Evolutionary conservation across 495 filamentous ascomycete genomes (phyloP).

Genomic region (Amorphotheca resinae): DNA sequence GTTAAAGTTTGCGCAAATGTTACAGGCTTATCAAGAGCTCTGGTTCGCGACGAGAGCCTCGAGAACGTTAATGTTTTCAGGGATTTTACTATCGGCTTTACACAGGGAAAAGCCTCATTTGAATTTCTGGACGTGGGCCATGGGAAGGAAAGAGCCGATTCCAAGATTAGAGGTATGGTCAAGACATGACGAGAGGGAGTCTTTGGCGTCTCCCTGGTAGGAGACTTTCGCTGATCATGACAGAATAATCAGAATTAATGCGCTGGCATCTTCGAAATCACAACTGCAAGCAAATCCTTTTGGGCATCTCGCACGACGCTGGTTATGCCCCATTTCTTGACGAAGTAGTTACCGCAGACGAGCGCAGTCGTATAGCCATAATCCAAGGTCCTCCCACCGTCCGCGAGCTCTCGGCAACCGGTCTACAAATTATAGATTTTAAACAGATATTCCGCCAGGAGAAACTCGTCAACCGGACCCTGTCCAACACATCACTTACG

Average conservation of each 20-base stretch:
- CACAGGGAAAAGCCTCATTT: slow-evolving; percentile 53
- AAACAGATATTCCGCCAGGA: slow-evolving; percentile 53
- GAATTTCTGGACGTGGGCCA: slow-evolving; percentile 66
- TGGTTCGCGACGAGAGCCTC: slow-evolving; percentile 46
- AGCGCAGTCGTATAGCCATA: slow-evolving; percentile 49
- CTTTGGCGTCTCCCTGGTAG: neutral
- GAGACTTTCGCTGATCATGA: slow-evolving; percentile 11
- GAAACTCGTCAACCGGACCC: slow-evolving; percentile 32
- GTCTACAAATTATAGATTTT: slow-evolving; percentile 48
- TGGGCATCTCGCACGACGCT: slow-evolving; percentile 68
- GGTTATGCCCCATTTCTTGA: slow-evolving; percentile 61
- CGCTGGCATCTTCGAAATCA: slow-evolving; percentile 51
- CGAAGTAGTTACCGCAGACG: slow-evolving; percentile 41
- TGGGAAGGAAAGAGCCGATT: slow-evolving; percentile 55
- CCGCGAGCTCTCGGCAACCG: slow-evolving; percentile 44
- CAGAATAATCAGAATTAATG: slow-evolving; percentile 41
- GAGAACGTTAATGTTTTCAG: slow-evolving; percentile 39
- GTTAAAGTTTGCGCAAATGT: slow-evolving; percentile 60
- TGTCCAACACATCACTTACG: neutral
- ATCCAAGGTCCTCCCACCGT: slow-evolving; percentile 65
- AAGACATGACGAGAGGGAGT: too few species aligned
- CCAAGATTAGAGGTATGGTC: slow-evolving; percentile 65
- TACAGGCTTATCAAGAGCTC: slow-evolving; percentile 44
- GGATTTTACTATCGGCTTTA: slow-evolving; percentile 68
- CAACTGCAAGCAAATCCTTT: slow-evolving; percentile 70